Evolutionary conservation across 345 rosid genomes (phyloP).

Genomic region (Euphorbia tirucalli): DNA sequence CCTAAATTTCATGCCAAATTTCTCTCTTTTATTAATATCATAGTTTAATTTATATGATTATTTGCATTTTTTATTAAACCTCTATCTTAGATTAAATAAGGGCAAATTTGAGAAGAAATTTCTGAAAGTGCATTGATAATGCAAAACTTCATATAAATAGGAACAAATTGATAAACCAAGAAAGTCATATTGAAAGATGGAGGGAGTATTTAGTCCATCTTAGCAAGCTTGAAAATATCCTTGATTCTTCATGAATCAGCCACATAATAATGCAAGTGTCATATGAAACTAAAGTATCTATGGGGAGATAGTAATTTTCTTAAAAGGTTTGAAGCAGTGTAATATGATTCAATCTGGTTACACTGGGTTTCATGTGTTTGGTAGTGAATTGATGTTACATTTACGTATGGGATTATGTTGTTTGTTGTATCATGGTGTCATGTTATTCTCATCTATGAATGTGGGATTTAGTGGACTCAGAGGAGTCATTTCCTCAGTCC

Average conservation of each 20-base stretch:
- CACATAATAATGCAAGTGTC: background rate
- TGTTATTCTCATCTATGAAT: background rate
- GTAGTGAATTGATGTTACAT: background rate
- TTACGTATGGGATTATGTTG: background rate
- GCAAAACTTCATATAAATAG: too few relatives aligned
- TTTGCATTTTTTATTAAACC: too few relatives aligned
- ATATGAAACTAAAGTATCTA: background rate
- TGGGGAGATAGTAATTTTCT: background rate
- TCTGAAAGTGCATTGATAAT: too few relatives aligned
- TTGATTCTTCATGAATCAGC: background rate
- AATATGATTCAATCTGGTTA: background rate
- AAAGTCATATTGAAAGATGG: too few relatives aligned
- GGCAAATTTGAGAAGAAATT: too few relatives aligned
- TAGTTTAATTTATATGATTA: too few relatives aligned
- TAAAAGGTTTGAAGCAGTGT: background rate
- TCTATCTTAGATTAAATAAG: too few relatives aligned
- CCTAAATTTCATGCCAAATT: too few relatives aligned
- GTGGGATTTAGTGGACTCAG: background rate
- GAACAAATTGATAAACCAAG: too few relatives aligned
- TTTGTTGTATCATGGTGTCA: background rate
- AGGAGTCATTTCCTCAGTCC: background rate
- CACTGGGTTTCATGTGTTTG: background rate
- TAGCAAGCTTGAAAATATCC: background rate
- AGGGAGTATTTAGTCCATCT: background rate
- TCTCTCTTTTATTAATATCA: too few relatives aligned